Evolutionary conservation across 495 filamentous ascomycete species (phyloP), one percentile per base, ranked within the genome.

Genomic region (Xylaria intraflava): DNA sequence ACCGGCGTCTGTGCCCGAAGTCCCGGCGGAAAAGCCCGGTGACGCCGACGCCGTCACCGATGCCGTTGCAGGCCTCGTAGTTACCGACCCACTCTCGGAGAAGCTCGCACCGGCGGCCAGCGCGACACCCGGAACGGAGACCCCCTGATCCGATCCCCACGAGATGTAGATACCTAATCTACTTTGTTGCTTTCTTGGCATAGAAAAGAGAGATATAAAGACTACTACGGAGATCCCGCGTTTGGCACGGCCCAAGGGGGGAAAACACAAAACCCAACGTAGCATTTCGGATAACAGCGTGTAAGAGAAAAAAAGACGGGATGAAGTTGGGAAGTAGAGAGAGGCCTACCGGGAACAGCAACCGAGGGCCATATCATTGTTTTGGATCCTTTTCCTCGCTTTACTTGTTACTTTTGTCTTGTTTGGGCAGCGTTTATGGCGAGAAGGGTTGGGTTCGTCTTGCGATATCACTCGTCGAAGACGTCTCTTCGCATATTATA

Each of bases 1-100:
- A 11, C 31, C 31, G 31, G 10, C 38, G 55, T 36, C 35, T 19
- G 58, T 55, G 16, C 58, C 57, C 49, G 24, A 51, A 53, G 29
- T 19, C 1, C 19, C 36, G 3, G 20, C 26, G 38, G 39, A 24
- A 39, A 48, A 17, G 27, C 19, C 49, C 3, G 35, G 19, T 22
- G 31, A 44, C 14, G 31, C 35, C 12, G 52, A 39, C 52, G 50
- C 24, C 14, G 48, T 41, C 4, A 40, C 55, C 0, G 61, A 62
- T 23, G 58, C 31, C 10, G 56, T 51, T 2, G 52, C 43, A 35
- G 33, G 30, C 40, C 41, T 53, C 17, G 29, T 48, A 6, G 38
- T 63, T 16, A 55, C 48, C 26, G 53, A 53, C 11, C 19, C 45
- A 16, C 33, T 31, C 17, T 40, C 51, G 16, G 43, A 53, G 42